phyloP scores from a whole-genome alignment of 2,329 filamentous ascomycete species.

The Ascochyta rabiei region DNA sequence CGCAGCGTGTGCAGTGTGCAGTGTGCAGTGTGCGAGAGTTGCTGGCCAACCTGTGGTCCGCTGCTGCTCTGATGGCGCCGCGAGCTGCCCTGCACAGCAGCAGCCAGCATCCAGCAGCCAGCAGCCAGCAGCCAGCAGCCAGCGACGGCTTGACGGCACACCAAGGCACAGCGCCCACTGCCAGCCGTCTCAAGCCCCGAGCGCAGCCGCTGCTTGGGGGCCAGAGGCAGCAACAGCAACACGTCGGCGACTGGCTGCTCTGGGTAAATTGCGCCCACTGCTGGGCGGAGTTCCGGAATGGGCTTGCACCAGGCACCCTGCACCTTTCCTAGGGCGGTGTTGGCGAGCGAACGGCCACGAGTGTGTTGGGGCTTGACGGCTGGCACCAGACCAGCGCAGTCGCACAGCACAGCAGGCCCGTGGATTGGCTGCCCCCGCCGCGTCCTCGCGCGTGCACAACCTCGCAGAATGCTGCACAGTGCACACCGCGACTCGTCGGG shows the following conservation, averaged over 20 bases:
- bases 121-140: background rate
- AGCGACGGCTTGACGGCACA: background rate
- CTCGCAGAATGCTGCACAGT: constrained; percentile 17
- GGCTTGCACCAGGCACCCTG: constrained; percentile 15
- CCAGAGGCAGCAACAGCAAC: constrained; percentile 8
- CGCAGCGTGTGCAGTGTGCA: constrained; percentile 17
- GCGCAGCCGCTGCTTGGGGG: constrained; percentile 11
- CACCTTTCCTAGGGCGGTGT: constrained; percentile 18
- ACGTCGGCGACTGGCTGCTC: constrained; percentile 5
- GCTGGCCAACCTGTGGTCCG: constrained; percentile 8
- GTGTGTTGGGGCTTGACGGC: constrained; percentile 15
- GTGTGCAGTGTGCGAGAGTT: constrained; percentile 15
- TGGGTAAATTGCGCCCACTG: constrained; percentile 17
- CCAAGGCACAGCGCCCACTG: background rate
- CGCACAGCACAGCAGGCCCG: background rate
- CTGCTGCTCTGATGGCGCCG: constrained; percentile 6
- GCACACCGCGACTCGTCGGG: constrained; percentile 32
- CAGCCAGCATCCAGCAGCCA: background rate
- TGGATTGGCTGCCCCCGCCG: constrained; percentile 17
- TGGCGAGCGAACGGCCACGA: constrained; percentile 17
- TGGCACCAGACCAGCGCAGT: constrained; percentile 16
- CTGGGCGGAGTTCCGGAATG: constrained; percentile 18
- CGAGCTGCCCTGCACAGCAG: background rate
- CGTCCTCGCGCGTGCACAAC: constrained; percentile 33
- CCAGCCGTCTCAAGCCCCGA: constrained; percentile 10